Evolutionary conservation across 345 rosid species (phyloP).

Genomic region (Geranium rotundifolium): DNA sequence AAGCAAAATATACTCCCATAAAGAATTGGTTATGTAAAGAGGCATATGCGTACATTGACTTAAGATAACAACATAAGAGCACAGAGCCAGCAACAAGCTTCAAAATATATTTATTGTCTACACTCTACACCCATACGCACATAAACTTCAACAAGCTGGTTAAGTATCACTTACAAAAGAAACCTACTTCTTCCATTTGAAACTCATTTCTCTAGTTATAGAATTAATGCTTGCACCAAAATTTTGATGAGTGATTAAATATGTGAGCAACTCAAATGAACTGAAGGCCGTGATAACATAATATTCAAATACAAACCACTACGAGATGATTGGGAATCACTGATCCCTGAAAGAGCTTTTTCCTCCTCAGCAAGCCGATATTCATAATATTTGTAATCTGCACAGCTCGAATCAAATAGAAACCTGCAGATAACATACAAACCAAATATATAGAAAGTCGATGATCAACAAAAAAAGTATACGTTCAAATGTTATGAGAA

Average conservation of each 20-base stretch:
- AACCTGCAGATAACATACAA: constrained; percentile 38
- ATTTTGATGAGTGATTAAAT: not conserved
- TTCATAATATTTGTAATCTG: constrained; percentile 77
- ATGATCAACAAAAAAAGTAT: not conserved
- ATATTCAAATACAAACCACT: constrained; percentile 31
- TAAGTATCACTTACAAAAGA: not conserved
- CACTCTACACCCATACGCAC: not conserved
- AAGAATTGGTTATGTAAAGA: not conserved
- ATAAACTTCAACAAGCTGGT: not conserved
- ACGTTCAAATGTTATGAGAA: not conserved
- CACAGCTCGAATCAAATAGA: constrained; percentile 69
- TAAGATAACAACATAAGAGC: not conserved
- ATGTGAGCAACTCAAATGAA: not conserved
- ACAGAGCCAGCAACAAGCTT: not conserved
- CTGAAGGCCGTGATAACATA: not conserved
- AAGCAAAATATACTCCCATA: not conserved
- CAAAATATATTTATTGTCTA: not conserved
- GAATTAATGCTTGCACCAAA: not conserved
- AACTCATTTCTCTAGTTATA: not conserved
- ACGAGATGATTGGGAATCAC: constrained; percentile 35
- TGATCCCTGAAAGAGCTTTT: constrained; percentile 37
- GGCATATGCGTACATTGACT: not conserved
- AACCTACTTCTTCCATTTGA: not conserved
- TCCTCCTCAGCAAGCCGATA: constrained; percentile 77
- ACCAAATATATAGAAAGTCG: not conserved